Percentiles rank a stretch among this genome's conserved stretches.
These are phyloP conservation scores for Ophiocordyceps camponoti-floridani DNA, from an alignment of 2,329 filamentous ascomycete genomes.

Conservation along the genomic window DNA sequence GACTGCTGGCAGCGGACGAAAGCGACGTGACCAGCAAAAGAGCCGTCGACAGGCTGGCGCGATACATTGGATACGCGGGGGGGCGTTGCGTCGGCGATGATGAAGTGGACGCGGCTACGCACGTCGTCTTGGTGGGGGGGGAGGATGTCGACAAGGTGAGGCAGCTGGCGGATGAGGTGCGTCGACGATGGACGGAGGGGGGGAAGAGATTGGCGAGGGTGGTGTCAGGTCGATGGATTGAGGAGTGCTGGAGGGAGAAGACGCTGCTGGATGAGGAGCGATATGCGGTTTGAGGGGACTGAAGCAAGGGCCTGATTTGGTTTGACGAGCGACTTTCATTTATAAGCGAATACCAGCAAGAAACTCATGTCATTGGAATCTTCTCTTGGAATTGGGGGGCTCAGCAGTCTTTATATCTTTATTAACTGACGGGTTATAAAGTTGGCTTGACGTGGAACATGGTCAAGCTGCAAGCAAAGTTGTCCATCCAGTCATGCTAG, in stretches of 20 bases:
- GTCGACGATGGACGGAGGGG: constrained; percentile 24
- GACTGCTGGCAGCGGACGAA: constrained; percentile 16
- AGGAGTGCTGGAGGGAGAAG: constrained; percentile 61
- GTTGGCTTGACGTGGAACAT: no score
- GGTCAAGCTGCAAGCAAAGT: no score
- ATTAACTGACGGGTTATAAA: no score
- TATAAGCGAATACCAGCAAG: no score
- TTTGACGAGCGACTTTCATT: no score
- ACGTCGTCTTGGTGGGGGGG: constrained; percentile 44
- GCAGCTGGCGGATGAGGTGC: constrained; percentile 22
- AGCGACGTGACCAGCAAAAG: constrained; percentile 9
- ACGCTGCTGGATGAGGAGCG: constrained; percentile 68
- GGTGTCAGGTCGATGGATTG: constrained; percentile 55
- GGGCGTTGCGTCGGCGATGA: constrained; percentile 36
- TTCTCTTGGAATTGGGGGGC: no score
- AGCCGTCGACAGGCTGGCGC: constrained; percentile 26
- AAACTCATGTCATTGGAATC: no score
- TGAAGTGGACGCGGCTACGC: constrained; percentile 42
- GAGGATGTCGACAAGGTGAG: constrained; percentile 19
- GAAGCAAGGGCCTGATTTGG: no score
- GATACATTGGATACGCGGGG: constrained; percentile 50
- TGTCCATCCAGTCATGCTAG: no score
- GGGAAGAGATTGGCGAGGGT: constrained; percentile 43
- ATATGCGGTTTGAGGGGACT: constrained; percentile 18
- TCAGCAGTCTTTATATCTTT: no score